Evolutionary conservation across 1,139 yeast species (phyloP).

Genomic region (Geotrichum macrosporum): DNA sequence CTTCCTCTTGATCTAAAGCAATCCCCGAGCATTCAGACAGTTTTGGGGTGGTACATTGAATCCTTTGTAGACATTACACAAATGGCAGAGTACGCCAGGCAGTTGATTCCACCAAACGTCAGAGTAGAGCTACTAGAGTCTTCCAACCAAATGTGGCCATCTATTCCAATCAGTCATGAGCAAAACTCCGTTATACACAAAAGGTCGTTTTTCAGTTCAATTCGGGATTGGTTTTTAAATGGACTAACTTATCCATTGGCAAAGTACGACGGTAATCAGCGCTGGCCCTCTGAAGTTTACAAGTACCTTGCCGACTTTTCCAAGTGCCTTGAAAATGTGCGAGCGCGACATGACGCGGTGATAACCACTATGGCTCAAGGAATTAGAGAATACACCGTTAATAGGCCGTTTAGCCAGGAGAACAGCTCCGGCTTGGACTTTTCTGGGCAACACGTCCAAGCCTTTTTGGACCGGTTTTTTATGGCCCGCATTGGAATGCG

Average conservation of each 20-base stretch:
- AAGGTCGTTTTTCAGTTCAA: constrained; percentile 21
- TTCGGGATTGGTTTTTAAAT: constrained; percentile 26
- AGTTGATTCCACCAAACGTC: constrained; percentile 13
- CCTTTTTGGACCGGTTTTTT: constrained; percentile 73
- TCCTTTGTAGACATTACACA: constrained; percentile 80
- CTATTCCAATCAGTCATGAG: constrained; percentile 12
- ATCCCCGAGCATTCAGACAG: constrained; percentile 71
- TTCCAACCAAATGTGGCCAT: constrained; percentile 13
- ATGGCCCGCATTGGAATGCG: constrained; percentile 83
- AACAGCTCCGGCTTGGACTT: constrained; percentile 30
- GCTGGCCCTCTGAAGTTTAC: constrained; percentile 72
- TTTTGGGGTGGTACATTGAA: constrained; percentile 86
- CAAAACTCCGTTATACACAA: constrained; percentile 7
- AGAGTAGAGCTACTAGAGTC: constrained; percentile 17
- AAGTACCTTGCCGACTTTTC: constrained; percentile 66
- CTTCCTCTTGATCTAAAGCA: constrained; percentile 70
- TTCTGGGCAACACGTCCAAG: constrained; percentile 57
- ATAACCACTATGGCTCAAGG: constrained; percentile 93
- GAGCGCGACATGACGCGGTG: constrained; percentile 85
- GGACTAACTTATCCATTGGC: constrained; percentile 50
- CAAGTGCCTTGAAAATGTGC: constrained; percentile 63
- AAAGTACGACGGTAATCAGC: constrained; percentile 48
- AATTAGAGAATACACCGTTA: constrained; percentile 62
- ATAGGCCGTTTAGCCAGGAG: constrained; percentile 15
- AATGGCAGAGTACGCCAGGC: constrained; percentile 27